Evolutionary conservation across 176 grass and related monocot species (phyloP).

Genomic region (Coix lacrymajobi): DNA sequence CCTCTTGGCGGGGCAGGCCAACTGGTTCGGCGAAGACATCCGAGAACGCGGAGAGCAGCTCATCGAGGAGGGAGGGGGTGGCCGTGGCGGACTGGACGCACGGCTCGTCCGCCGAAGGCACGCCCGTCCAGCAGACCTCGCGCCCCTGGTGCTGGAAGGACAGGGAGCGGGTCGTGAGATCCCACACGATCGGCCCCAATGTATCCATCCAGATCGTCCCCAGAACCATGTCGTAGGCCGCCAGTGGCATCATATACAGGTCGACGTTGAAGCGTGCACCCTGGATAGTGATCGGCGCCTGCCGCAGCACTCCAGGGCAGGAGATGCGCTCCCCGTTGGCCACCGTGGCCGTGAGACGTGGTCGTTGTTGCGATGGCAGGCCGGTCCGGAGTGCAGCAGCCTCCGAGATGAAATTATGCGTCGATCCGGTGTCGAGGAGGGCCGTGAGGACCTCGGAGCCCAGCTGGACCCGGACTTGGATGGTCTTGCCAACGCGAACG

Average conservation of each 20-base stretch:
- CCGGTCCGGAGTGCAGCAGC: not conserved
- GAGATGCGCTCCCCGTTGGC: not conserved
- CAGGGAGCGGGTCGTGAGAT: not conserved
- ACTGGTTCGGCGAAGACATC: not conserved
- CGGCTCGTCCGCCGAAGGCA: not conserved
- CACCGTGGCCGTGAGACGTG: not conserved
- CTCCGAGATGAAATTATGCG: too few relatives aligned
- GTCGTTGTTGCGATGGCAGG: not conserved
- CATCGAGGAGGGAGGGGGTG: not conserved
- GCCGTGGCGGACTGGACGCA: too few relatives aligned
- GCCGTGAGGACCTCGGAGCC: too few relatives aligned
- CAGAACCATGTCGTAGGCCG: not conserved
- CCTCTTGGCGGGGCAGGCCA: not conserved
- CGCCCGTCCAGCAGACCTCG: not conserved
- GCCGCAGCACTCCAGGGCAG: not conserved
- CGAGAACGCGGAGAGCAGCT: not conserved
- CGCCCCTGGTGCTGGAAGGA: not conserved
- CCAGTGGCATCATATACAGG: not conserved
- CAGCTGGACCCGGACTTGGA: too few relatives aligned
- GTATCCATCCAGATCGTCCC: not conserved
- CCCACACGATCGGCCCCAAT: not conserved
- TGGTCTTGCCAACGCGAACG: too few relatives aligned
- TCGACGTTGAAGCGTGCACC: not conserved
- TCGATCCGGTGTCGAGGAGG: too few relatives aligned
- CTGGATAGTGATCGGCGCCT: not conserved